These are phyloP conservation scores for Fusarium piperis DNA, from an alignment of 2,329 filamentous ascomycete genomes.

Conservation along the genomic window DNA sequence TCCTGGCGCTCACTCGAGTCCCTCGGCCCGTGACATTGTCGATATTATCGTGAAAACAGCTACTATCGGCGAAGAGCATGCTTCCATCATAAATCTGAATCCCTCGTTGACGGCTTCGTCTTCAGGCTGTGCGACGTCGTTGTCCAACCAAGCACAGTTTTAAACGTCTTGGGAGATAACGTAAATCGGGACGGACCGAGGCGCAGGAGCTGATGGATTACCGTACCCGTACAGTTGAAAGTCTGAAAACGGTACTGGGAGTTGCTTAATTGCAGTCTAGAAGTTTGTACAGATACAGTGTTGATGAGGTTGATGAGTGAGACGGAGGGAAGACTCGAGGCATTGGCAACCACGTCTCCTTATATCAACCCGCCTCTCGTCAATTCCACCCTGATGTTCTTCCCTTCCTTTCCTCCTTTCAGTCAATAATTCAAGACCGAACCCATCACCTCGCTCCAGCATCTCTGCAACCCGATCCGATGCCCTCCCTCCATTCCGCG, in stretches of 20 bases:
- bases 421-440: conserved; percentile 23
- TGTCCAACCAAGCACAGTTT: conserved; percentile 18
- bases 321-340: conserved; percentile 13
- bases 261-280: background rate
- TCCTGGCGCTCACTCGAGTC: background rate
- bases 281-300: background rate
- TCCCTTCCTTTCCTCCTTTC: conserved; percentile 10
- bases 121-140: conserved; percentile 29
- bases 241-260: background rate
- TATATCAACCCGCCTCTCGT: conserved; percentile 28
- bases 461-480: conserved; percentile 21
- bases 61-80: background rate
- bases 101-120: background rate
- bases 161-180: conserved; percentile 9
- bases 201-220: conserved; percentile 20
- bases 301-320: background rate
- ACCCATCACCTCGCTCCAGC: conserved; percentile 27
- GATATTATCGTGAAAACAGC: background rate
- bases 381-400: conserved; percentile 21
- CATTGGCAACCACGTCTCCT: conserved; percentile 31
- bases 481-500: conserved; percentile 30
- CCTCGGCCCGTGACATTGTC: background rate
- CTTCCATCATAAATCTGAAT: background rate
- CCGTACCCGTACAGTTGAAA: conserved; percentile 1
- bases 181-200: conserved; percentile 37